Evolutionary conservation across 352 stramenopile species (phyloP), one percentile per base, ranked within the genome.

Genomic region (Globisporangium ultimum): DNA sequence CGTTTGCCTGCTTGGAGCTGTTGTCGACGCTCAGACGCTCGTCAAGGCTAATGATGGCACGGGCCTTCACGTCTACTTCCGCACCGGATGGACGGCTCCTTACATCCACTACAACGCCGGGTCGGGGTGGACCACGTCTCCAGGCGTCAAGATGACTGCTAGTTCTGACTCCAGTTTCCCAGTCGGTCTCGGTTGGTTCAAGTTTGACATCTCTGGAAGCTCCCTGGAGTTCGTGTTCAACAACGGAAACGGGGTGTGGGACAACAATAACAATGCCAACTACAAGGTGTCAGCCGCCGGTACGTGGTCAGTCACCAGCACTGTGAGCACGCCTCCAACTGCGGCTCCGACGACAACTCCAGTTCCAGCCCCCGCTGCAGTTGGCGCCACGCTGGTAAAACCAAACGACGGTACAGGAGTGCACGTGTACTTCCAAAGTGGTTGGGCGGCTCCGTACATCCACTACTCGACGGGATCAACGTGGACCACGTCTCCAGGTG

Each of bases 51-150:
- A 60, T 21, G 72, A 82, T 21, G 72, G 75, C 48, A 74, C 63
- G 0, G 74, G 74, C 1, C 48, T 81, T 34, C 67, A 81, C 55
- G 48, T 87, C 32, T 81, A 71, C 70, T 84, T 71, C 51, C 74
- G 71, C 12, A 74, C 74, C 2, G 66, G 60, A 3, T 87, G 77
- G 77, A 66, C 74, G 9, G 24, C 64, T 0, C 66, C 77, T 13
- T 62, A 73, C 66, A 81, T 84, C 43, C 67, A 87, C 61, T 87
- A 79, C 70, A 79, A 69, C 43, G 32, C 63, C 1, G 71, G 72
- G n/a, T 66, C 58, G 4, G 64, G 58, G 7, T 67, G 60, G 60
- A 67, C 20, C 40, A 45, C 28, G 60, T 64, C n/a, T n/a, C n/a
- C n/a, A n/a, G n/a, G n/a, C n/a, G n/a, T n/a, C n/a, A n/a, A n/a